Base-by-base conservation (phyloP, 495 filamentous ascomycete species). In the Penicillium roqueforti region DNA sequence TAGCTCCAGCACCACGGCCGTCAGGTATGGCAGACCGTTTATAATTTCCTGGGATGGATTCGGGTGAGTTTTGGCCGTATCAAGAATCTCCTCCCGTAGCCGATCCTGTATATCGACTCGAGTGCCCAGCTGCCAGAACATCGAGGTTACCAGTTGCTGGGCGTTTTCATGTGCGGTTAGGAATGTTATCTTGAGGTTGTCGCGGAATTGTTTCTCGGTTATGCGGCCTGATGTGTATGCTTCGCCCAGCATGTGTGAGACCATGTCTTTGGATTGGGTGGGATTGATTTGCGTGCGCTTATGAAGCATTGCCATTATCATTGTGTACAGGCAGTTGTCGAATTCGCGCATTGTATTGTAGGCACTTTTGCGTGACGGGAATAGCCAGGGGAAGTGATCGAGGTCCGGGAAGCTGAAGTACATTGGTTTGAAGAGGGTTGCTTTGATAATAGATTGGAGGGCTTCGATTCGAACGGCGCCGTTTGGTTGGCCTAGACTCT, bases 381-480 rank as follows among this genome's bases (percentile, higher is more conserved):
- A 60, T n/a, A 67, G 20, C 20, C 34, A 47, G 4, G 61, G 62
- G 46, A 64, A 66, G 25, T 57, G 54, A 18, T 75, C 70, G 0
- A 72, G 62, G 18, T 68, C 58, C 3, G 72, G 72, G 49, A 73
- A 73, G 53, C 67, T 72, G 47, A 75, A 65, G 58, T 59, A 74
- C 6, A 72, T 49, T 1, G 71, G 72, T 36, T 70, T 71, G 62
- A 74, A 75, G 16, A 70, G 68, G 10, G 54, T 63, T 34, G 58
- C 60, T 51, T 66, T 66, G 34, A 66, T 66, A 37, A 64, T 63
- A 6, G 60, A 59, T 43, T 66, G 63, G 31, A 66, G 60, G n/a
- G 58, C 16, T 57, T 66, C 63, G 20, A 66, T 42, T 16, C 63
- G 63, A n/a, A 52, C 50, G 4, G 19, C 16, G 29, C 20, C 29